A percentile compares a stretch with the other conserved stretches of the same genome.
phyloP scores from a whole-genome alignment of 257 asterid genomes.

The Gynochthodes officinalis region DNA sequence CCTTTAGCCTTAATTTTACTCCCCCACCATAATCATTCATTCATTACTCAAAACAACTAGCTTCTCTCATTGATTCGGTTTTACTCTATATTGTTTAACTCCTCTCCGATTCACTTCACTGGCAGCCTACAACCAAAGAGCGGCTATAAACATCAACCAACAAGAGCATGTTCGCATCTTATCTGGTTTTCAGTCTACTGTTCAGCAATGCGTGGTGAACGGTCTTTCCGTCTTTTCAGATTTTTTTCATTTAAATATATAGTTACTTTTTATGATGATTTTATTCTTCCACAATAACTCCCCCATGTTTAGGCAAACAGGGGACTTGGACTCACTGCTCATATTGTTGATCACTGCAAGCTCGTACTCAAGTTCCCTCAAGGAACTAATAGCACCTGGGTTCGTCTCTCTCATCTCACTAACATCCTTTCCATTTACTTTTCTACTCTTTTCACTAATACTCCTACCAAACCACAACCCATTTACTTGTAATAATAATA shows the following conservation, averaged over 20 bases:
- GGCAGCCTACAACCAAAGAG: constrained; percentile 33
- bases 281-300: constrained; percentile 17
- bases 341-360: constrained; percentile 84
- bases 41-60: background rate
- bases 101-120: too few species aligned
- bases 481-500: too few species aligned
- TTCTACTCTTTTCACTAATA: background rate
- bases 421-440: background rate
- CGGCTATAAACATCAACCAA: constrained; percentile 16
- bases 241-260: background rate
- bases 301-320: constrained; percentile 74
- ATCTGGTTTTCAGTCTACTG: constrained; percentile 61
- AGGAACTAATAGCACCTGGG: constrained; percentile 99
- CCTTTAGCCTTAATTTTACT: background rate
- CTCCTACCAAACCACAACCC: background rate
- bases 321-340: constrained; percentile 93
- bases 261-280: constrained; percentile 4
- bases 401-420: constrained; percentile 31
- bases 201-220: constrained; percentile 87
- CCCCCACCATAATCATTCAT: background rate
- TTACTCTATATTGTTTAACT: background rate
- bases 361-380: constrained; percentile 82
- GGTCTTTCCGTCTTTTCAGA: background rate
- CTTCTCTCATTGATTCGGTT: too few species aligned
- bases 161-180: constrained; percentile 44